Evolutionary conservation across 306 rosid genomes (phyloP).

Genomic region (Vicia villosa): DNA sequence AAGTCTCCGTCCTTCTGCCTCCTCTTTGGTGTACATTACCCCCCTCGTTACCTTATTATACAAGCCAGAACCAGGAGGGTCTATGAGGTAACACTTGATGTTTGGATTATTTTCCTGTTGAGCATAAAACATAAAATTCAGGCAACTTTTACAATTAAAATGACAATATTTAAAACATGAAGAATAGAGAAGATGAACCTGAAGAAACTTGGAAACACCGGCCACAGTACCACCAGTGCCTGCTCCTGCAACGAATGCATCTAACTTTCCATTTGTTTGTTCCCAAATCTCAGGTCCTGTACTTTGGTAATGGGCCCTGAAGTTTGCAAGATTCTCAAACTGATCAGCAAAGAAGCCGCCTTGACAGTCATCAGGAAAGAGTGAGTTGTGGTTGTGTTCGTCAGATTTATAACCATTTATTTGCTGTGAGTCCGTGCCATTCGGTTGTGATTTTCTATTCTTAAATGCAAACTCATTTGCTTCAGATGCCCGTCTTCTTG

Average conservation of each 20-base stretch:
- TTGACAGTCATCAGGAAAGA: conserved; percentile 48
- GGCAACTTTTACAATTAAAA: conserved; percentile 15
- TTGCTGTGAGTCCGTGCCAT: conserved; percentile 39
- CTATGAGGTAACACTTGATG: conserved; percentile 79
- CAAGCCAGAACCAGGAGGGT: conserved; percentile 95
- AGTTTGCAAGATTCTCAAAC: conserved; percentile 89
- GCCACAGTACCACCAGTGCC: conserved; percentile 97
- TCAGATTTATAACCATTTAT: conserved; percentile 44
- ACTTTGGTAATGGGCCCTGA: conserved; percentile 77
- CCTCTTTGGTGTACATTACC: conserved; percentile 85
- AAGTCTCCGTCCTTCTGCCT: conserved; percentile 90
- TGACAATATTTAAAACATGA: background rate
- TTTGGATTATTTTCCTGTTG: conserved; percentile 78
- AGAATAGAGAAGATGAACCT: conserved; percentile 46
- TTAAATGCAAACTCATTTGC: conserved; percentile 66
- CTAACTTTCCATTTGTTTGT: conserved; percentile 66
- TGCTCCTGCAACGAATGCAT: conserved; percentile 89
- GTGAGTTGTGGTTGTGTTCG: conserved; percentile 39
- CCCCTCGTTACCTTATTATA: conserved; percentile 90
- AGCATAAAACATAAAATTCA: conserved; percentile 26
- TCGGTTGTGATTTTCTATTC: conserved; percentile 36
- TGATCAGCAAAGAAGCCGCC: conserved; percentile 96
- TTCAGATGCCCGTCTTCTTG: conserved; percentile 74
- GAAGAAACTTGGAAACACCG: conserved; percentile 69
- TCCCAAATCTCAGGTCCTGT: conserved; percentile 98